Percentiles rank a stretch among this genome's conserved stretches.
Evolutionary conservation across 495 filamentous ascomycete species (phyloP).

Genomic region (Cryomyces minteri): DNA sequence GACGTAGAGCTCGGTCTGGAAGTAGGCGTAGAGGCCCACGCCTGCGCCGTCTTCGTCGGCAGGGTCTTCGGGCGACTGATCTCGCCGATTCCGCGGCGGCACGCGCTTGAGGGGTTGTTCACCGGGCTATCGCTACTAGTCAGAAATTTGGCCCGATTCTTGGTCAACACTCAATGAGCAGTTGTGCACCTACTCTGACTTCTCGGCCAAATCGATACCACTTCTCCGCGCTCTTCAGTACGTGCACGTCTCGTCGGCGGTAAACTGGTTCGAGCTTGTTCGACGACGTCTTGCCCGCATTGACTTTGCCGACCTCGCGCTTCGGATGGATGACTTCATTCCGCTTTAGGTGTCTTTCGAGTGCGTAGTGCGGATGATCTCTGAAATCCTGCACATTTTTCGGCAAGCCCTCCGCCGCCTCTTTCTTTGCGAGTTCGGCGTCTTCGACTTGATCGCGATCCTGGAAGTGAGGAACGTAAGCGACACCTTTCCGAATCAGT

Average conservation of each 20-base stretch:
- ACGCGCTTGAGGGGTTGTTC: constrained; percentile 59
- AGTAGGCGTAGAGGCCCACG: constrained; percentile 47
- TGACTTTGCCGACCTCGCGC: constrained; percentile 55
- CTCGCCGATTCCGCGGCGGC: background rate
- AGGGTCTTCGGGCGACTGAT: constrained; percentile 1
- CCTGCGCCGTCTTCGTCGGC: constrained; percentile 17
- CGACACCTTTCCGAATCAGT: constrained; percentile 9
- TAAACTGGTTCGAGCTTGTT: constrained; percentile 49
- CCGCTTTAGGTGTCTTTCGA: constrained; percentile 71
- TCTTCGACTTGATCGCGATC: constrained; percentile 72
- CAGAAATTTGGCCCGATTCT: background rate
- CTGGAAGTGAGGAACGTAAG: background rate
- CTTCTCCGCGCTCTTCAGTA: constrained; percentile 54
- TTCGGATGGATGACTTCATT: constrained; percentile 66
- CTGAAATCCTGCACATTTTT: constrained; percentile 83
- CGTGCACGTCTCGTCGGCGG: constrained; percentile 58
- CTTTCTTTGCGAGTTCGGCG: constrained; percentile 48
- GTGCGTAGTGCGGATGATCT: constrained; percentile 73
- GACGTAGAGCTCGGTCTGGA: constrained; percentile 59
- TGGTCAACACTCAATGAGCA: background rate
- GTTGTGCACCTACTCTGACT: constrained; percentile 27
- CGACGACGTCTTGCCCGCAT: constrained; percentile 41
- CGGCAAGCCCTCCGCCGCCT: constrained; percentile 72
- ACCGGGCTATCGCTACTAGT: constrained; percentile 17
- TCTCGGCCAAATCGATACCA: constrained; percentile 81